These are phyloP conservation scores for Dothistroma septosporum DNA, from an alignment of 2,329 filamentous ascomycete species.

Conservation along the genomic window DNA sequence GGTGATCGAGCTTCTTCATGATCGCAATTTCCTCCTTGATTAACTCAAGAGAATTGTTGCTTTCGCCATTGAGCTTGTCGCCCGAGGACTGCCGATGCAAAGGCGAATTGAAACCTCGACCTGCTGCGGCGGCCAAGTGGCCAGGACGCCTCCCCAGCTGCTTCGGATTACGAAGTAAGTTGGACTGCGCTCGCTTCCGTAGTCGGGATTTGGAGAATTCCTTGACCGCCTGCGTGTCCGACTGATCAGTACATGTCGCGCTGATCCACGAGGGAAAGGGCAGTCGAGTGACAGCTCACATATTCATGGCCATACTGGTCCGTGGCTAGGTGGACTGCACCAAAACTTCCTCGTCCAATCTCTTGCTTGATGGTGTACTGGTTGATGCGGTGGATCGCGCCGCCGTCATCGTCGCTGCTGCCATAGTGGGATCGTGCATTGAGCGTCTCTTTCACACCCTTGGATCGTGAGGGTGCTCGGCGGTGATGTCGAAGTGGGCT, in stretches of 20 bases:
- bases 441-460: slow-evolving; percentile 78
- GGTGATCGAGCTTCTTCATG: slow-evolving; percentile 97
- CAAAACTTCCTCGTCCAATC: slow-evolving; percentile 95
- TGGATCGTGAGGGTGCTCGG: slow-evolving; percentile 56
- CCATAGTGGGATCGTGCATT: slow-evolving; percentile 84
- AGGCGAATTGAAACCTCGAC: slow-evolving; percentile 56
- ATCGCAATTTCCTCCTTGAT: slow-evolving; percentile 97
- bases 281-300: slow-evolving; percentile 53
- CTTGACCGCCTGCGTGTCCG: slow-evolving; percentile 71
- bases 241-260: slow-evolving; percentile 15
- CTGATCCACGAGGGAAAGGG: slow-evolving; percentile 3
- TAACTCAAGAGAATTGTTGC: slow-evolving; percentile 71
- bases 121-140: slow-evolving; percentile 43
- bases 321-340: slow-evolving; percentile 81
- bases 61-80: slow-evolving; percentile 46
- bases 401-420: slow-evolving; percentile 77
- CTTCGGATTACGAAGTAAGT: slow-evolving; percentile 68
- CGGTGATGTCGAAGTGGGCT: slow-evolving; percentile 63
- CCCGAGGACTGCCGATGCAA: slow-evolving; percentile 57
- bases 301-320: slow-evolving; percentile 93
- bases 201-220: slow-evolving; percentile 93
- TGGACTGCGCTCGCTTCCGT: slow-evolving; percentile 83
- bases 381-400: slow-evolving; percentile 80
- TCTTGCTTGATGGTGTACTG: slow-evolving; percentile 93
- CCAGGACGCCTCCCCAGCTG: slow-evolving; percentile 49